phyloP scores from a whole-genome alignment of 305 asterid genomes.

The Ajuga reptans region DNA sequence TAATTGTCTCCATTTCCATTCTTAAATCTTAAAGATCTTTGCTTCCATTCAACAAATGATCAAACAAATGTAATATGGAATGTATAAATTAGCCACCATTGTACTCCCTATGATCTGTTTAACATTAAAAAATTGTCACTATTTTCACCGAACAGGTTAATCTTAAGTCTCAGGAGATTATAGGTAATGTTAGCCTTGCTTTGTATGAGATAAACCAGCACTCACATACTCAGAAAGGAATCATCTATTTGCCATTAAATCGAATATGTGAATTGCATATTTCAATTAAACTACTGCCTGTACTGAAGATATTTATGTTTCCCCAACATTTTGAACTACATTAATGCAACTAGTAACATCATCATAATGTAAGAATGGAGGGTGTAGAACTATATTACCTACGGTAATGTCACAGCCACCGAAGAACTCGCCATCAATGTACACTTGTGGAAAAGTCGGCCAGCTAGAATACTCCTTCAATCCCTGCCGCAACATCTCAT shows the following conservation, averaged over 20 bases:
- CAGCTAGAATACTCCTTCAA: conserved; percentile 84
- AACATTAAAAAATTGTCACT: background rate
- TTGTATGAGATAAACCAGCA: background rate
- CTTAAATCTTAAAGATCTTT: background rate
- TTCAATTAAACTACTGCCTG: background rate
- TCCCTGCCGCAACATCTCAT: conserved; percentile 73
- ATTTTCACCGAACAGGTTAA: background rate
- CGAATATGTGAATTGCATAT: background rate
- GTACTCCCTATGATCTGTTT: background rate
- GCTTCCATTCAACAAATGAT: background rate
- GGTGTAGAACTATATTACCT: conserved; percentile 32
- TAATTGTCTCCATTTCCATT: background rate
- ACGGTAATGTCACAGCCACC: conserved; percentile 91
- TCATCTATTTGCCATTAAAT: background rate
- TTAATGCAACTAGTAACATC: background rate
- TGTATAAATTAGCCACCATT: background rate
- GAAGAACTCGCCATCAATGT: conserved; percentile 85
- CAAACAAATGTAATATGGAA: background rate
- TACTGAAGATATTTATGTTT: background rate
- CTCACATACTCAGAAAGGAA: background rate
- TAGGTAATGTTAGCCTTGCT: background rate
- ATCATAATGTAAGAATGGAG: background rate
- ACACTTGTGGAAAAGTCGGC: conserved; percentile 94
- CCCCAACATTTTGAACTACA: background rate
- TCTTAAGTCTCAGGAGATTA: background rate